Evolutionary conservation across 83 land plant species (phyloP).

Genomic region (Isoetes engelmannii): DNA sequence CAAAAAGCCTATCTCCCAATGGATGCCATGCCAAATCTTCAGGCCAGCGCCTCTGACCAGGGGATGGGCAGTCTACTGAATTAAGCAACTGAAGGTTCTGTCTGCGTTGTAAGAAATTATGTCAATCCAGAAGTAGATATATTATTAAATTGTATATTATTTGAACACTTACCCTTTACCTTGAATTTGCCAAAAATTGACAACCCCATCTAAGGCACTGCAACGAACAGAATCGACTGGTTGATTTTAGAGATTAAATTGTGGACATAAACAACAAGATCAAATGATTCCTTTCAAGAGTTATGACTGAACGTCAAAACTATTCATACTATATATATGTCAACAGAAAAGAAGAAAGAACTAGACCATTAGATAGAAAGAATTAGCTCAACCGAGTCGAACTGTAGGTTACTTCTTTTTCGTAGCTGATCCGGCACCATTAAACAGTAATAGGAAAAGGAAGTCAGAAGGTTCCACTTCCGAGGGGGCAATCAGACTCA

Average conservation of each 20-base stretch:
- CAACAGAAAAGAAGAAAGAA: too few species aligned
- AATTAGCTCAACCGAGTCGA: too few species aligned
- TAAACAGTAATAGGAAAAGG: too few species aligned
- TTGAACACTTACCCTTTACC: constrained; percentile 44
- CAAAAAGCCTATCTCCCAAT: constrained; percentile 45
- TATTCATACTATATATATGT: neutral
- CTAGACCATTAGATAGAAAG: too few species aligned
- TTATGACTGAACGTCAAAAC: neutral
- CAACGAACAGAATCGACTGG: constrained; percentile 6
- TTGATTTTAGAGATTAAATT: neutral
- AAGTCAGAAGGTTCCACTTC: too few species aligned
- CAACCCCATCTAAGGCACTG: constrained; percentile 92
- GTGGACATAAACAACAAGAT: neutral
- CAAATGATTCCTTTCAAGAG: neutral
- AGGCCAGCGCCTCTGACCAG: constrained; percentile 70
- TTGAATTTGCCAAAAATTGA: constrained; percentile 77
- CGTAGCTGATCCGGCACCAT: too few species aligned
- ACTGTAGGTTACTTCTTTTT: too few species aligned
- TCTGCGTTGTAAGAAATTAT: constrained; percentile 24
- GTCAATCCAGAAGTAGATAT: too few species aligned
- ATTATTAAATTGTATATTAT: too few species aligned
- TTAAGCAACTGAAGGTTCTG: constrained; percentile 44
- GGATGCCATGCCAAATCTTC: constrained; percentile 83
- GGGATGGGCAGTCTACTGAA: constrained; percentile 53
- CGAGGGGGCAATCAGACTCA: too few species aligned